phyloP scores from a whole-genome alignment of 2,329 filamentous ascomycete species.

The Mollisiaceae sp. region DNA sequence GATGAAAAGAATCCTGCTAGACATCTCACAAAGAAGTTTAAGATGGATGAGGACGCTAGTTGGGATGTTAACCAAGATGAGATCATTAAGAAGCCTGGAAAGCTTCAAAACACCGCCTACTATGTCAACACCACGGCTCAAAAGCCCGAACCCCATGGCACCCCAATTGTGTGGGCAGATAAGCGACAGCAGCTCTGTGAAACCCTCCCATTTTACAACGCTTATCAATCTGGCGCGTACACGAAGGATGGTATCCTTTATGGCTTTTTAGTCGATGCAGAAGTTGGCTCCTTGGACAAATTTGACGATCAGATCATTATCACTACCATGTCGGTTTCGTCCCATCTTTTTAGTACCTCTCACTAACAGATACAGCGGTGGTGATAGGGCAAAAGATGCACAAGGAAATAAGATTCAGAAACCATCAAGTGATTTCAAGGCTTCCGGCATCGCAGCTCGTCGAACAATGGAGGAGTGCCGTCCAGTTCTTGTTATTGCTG shows the following conservation, averaged over 20 bases:
- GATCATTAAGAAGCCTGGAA: background rate
- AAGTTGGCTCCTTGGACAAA: slow-evolving; percentile 59
- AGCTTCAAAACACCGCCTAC: slow-evolving; percentile 9
- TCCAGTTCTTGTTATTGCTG: slow-evolving; percentile 61
- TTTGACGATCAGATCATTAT: slow-evolving; percentile 68
- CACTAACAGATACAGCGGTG: slow-evolving; percentile 52
- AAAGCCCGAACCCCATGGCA: slow-evolving; percentile 34
- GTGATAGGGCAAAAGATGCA: slow-evolving; percentile 54
- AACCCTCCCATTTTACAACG: slow-evolving; percentile 64
- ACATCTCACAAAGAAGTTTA: background rate
- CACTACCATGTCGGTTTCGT: slow-evolving; percentile 58
- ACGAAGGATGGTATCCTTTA: slow-evolving; percentile 53
- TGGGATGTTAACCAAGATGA: too few relatives aligned
- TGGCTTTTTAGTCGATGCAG: slow-evolving; percentile 64
- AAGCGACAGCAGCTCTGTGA: slow-evolving; percentile 66
- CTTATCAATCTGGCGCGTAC: slow-evolving; percentile 65
- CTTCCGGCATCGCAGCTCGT: slow-evolving; percentile 47
- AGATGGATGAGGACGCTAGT: background rate
- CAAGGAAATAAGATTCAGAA: slow-evolving; percentile 51
- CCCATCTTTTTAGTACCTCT: background rate
- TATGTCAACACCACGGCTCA: slow-evolving; percentile 16
- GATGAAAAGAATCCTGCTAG: background rate
- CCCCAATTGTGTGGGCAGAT: slow-evolving; percentile 62
- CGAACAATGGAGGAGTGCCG: slow-evolving; percentile 52
- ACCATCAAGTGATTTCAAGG: slow-evolving; percentile 51